A percentile compares a stretch with the other conserved stretches of the same genome.
Evolutionary conservation across 495 filamentous ascomycete species (phyloP).

Genomic region (Annulohypoxylon moriforme): DNA sequence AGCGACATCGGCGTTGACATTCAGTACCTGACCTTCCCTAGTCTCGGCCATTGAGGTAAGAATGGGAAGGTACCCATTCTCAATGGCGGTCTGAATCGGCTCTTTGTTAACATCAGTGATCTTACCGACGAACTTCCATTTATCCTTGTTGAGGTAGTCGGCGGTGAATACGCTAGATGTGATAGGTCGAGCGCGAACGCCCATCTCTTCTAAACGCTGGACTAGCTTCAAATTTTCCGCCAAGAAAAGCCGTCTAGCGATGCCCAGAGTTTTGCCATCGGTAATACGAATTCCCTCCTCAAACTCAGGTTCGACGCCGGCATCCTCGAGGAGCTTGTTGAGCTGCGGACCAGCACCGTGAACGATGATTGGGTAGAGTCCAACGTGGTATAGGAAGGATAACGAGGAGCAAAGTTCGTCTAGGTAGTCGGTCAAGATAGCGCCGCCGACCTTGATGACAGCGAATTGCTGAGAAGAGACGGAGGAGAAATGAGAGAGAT

Average conservation of each 20-base stretch:
- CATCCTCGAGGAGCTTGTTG: constrained; percentile 90
- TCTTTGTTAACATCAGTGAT: constrained; percentile 92
- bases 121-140: constrained; percentile 94
- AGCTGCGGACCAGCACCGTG: constrained; percentile 97
- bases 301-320: constrained; percentile 94
- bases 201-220: constrained; percentile 89
- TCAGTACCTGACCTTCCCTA: constrained; percentile 90
- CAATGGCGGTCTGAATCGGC: constrained; percentile 91
- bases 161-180: constrained; percentile 94
- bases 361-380: constrained; percentile 94
- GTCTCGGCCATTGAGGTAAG: constrained; percentile 98
- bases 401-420: constrained; percentile 88
- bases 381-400: constrained; percentile 94
- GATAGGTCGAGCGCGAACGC: constrained; percentile 90
- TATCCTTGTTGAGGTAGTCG: constrained; percentile 93
- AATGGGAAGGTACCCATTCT: constrained; percentile 91
- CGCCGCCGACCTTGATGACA: constrained; percentile 98
- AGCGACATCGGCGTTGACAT: constrained; percentile 97
- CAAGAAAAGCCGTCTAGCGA: constrained; percentile 91
- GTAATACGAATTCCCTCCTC: constrained; percentile 97
- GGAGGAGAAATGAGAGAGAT: constrained; percentile 96
- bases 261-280: constrained; percentile 91
- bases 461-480: constrained; percentile 98
- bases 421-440: constrained; percentile 94
- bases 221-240: constrained; percentile 97